These are phyloP conservation scores for Colletotrichum higginsianum DNA, from an alignment of 2,329 filamentous ascomycete species.

Conservation along the genomic window DNA sequence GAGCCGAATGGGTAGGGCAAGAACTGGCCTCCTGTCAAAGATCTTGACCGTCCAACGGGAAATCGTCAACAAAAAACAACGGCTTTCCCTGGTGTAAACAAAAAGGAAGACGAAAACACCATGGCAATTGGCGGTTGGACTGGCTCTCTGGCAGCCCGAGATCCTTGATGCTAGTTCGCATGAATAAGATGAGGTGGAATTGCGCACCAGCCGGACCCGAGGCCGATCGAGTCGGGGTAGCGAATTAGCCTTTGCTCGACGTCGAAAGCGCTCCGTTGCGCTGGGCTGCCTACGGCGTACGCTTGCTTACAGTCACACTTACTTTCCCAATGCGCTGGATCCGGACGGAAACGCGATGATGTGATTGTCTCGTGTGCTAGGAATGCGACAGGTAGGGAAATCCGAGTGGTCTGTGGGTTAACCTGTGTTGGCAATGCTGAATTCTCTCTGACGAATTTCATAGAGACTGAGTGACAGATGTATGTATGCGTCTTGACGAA, in stretches of 20 bases:
- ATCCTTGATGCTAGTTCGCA: slow-evolving; percentile 44
- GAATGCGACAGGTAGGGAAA: slow-evolving; percentile 28
- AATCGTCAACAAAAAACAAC: slow-evolving; percentile 41
- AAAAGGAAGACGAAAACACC: slow-evolving; percentile 1
- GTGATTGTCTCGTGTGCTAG: slow-evolving; percentile 41
- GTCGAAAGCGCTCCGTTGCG: slow-evolving; percentile 1
- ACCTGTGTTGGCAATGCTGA: slow-evolving; percentile 1
- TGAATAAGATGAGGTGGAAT: slow-evolving; percentile 43
- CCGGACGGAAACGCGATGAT: slow-evolving; percentile 37
- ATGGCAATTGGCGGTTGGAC: slow-evolving; percentile 35
- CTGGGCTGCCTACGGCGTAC: slow-evolving; percentile 1
- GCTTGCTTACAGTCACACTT: not conserved
- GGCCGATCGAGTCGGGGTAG: slow-evolving; percentile 34
- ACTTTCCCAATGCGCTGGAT: slow-evolving; percentile 37
- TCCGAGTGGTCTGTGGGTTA: slow-evolving; percentile 12
- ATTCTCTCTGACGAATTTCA: slow-evolving; percentile 28
- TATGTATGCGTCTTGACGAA: not conserved
- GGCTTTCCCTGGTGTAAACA: slow-evolving; percentile 36
- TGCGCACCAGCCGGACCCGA: slow-evolving; percentile 37
- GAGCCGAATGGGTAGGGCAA: slow-evolving; percentile 1
- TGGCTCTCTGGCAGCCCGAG: slow-evolving; percentile 20
- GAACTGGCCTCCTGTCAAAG: not conserved
- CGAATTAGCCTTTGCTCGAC: slow-evolving; percentile 32
- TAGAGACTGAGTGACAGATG: not conserved
- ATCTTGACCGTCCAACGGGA: slow-evolving; percentile 14